These are phyloP conservation scores for Sporothrix globosa DNA, from an alignment of 2,329 filamentous ascomycete species.

Conservation along the genomic window DNA sequence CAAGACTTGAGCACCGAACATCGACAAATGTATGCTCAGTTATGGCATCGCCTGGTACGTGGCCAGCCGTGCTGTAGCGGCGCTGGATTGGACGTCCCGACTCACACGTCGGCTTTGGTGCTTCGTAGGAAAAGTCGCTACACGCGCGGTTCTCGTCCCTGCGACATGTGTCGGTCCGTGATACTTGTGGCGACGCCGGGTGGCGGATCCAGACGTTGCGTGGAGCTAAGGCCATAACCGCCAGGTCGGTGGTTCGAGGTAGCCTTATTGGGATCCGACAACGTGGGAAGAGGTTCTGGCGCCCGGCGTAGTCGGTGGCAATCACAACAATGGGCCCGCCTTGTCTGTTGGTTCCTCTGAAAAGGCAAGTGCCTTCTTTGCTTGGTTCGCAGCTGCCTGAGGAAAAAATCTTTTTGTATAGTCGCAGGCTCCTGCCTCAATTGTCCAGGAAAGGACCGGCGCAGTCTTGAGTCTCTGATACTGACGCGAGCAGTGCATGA, in stretches of 20 bases:
- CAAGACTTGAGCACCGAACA: background rate
- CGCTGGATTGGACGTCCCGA: background rate
- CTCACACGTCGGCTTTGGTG: background rate
- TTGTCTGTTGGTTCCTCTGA: background rate
- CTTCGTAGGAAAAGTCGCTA: background rate
- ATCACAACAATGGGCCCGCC: background rate
- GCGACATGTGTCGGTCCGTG: background rate
- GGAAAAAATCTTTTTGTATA: background rate
- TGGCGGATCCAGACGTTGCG: conserved; percentile 14
- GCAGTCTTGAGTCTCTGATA: background rate
- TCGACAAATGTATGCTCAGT: conserved; percentile 7
- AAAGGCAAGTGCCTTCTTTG: background rate
- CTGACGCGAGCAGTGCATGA: background rate
- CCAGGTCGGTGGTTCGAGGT: too few relatives aligned
- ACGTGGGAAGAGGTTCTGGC: background rate
- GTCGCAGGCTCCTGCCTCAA: background rate
- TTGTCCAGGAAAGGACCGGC: background rate
- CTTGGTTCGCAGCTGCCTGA: background rate
- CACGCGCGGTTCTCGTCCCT: background rate
- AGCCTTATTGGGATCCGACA: background rate
- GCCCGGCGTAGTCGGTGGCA: background rate
- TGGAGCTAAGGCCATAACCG: background rate
- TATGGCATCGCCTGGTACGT: conserved; percentile 1
- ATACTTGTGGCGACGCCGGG: conserved; percentile 20
- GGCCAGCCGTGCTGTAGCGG: conserved; percentile 22